A percentile compares a stretch with the other conserved stretches of the same genome.
phyloP scores from a whole-genome alignment of 495 filamentous ascomycete genomes.

The Articulospora tetracladia region DNA sequence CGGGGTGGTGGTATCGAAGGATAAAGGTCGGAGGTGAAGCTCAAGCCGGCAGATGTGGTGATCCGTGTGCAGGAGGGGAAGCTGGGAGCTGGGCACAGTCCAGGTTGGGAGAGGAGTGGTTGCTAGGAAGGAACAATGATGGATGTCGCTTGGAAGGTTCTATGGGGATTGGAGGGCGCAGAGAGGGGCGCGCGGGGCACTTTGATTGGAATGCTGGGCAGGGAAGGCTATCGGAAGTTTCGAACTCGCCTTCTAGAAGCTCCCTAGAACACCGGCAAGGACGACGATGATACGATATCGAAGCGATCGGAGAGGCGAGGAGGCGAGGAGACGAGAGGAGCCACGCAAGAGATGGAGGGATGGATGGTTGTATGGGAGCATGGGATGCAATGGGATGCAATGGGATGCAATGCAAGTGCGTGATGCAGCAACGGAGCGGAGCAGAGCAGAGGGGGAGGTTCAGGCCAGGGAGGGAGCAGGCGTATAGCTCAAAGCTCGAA shows the following conservation, averaged over 20 bases:
- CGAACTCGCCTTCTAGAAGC: conserved; percentile 6
- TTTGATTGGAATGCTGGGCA: not conserved
- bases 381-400: too few species aligned
- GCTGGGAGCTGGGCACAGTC: not conserved
- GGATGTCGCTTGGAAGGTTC: not conserved
- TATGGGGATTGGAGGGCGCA: not conserved
- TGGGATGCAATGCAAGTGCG: too few species aligned
- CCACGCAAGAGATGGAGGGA: too few species aligned
- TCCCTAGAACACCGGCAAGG: not conserved
- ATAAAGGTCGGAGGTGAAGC: not conserved
- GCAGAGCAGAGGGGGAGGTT: too few species aligned
- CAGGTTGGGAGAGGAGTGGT: not conserved
- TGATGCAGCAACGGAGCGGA: too few species aligned
- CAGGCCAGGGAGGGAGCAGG: too few species aligned
- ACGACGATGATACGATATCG: not conserved
- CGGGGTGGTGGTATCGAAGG: not conserved
- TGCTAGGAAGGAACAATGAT: not conserved
- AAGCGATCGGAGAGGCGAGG: not conserved
- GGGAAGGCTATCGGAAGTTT: conserved; percentile 4
- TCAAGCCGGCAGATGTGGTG: not conserved
- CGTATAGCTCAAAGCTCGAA: too few species aligned
- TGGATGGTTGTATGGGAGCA: too few species aligned
- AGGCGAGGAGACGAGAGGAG: not conserved
- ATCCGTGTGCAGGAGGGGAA: not conserved
- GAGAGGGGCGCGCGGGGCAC: not conserved